Base-by-base conservation (phyloP, 2,329 filamentous ascomycete species). In the Fusarium gaditjirri region DNA sequence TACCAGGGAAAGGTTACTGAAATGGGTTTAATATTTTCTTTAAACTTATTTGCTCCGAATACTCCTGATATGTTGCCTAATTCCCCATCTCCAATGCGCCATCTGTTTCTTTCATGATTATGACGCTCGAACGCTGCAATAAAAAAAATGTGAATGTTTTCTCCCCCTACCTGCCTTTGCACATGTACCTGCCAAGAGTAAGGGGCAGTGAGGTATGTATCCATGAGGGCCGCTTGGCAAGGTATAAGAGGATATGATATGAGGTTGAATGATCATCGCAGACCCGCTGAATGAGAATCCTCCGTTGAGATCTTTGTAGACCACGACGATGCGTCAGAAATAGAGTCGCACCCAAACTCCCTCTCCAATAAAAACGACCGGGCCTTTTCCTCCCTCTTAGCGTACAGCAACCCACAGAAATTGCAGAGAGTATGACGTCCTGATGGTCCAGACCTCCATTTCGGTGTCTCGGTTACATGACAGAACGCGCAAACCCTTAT, bases 391-490 rank as follows among this genome's bases (percentile, higher is more conserved):
- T 53, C 41, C 17, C 55, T 61, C 41, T 69, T 69, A 0, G 42
- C 46, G 21, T 69, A 69, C 12, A 69, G 7, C 42, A 69, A 49
- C 14, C 66, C 66, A 31, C 66, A 69, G 14, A 69, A 58, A 10
- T 69, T 69, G 36, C 66, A 69, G 11, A 69, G 66, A 9, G 33
- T 65, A 3, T 29, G 14, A 19, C 14, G 42, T 5, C 66, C 66
- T 1, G 16, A 16, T 9, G 66, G 58, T 6, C 66, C 66, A 14
- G 56, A 7, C 8, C 66, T 66, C 66, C 66, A 69, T 29, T 49
- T 56, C 2, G 66, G 66, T 13, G 66, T 70, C 13, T 67, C 31
- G 4, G 29, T 52, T 17, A 42, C 31, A 3, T 67, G 42, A 16
- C 64, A 67, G 19, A 42, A 29, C 9, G 13, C 43, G 36, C 64